Base-by-base conservation (phyloP, 2,329 filamentous ascomycete species). In the Colletotrichum gigasporum region DNA sequence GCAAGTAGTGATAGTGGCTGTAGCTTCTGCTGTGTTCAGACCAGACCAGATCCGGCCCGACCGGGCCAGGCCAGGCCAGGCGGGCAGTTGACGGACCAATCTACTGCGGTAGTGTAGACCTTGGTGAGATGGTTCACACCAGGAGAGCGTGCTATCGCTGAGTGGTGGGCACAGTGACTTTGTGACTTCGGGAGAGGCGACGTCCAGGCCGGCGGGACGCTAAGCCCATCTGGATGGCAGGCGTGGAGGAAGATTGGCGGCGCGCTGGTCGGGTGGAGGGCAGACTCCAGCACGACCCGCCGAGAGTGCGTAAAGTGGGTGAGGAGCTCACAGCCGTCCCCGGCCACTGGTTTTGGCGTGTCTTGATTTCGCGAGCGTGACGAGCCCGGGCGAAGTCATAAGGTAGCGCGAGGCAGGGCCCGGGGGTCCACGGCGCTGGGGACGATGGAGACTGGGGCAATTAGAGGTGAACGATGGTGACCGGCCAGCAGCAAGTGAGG, bases 271-370 rank as follows among this genome's bases (percentile, higher is more conserved):
- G 30, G 47, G 56, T 61, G 56, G 56, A 61, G 34, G 41, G 56
- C 56, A 14, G 56, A 18, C 48, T 61, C 35, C 42, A 62, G n/a
- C 39, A 50, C 34, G 50, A 62, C 50, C 62, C 62, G 50, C 62
- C n/a, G n/a, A 52, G 52, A 62, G 56, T 55, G 57, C 62, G 62
- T 62, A 62, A 55, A 55, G 61, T 61, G 61, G 62, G 48, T 62
- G 62, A 60, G 45, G 44, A 48, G 41, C 47, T 28, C 16, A 30
- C 16, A 9, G 41, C 52, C 47, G 60, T 59, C 54, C n/a, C 18
- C 60, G 45, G 60, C 45, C 45, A 41, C 28, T 44, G 47, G 26
- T 32, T 34, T 47, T 52, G 55, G 62, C 57, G 22, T 55, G 56
- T 65, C 62, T 62, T 61, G 50, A 62, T 51, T 50, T 62, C 30